Conservation (phyloP, 1,139 yeast species). For the Maudiozyma humilis region DNA sequence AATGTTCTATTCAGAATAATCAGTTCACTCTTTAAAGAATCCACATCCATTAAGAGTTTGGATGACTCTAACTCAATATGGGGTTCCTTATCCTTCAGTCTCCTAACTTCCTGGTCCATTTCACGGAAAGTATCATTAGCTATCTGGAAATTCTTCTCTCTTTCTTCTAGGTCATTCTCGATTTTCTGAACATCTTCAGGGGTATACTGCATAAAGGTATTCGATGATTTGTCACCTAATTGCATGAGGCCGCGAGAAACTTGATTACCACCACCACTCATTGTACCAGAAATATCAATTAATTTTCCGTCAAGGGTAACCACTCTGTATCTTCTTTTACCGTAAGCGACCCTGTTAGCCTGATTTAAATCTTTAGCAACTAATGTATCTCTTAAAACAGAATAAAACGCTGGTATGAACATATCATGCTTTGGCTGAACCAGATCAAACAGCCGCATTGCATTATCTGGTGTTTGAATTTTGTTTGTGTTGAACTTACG, state of each 20-base stretch:
- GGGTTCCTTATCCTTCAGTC: constrained; percentile 58
- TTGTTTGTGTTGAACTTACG: constrained; percentile 52
- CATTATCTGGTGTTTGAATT: constrained; percentile 67
- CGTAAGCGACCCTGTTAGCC: constrained; percentile 86
- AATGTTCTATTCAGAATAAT: constrained; percentile 25
- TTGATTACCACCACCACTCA: constrained; percentile 90
- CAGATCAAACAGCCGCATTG: constrained; percentile 78
- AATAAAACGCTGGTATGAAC: constrained; percentile 83
- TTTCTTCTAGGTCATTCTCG: constrained; percentile 44
- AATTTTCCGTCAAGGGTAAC: constrained; percentile 90
- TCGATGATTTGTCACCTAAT: constrained; percentile 21
- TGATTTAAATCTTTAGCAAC: constrained; percentile 73
- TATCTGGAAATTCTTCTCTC: constrained; percentile 49
- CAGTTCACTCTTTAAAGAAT: constrained; percentile 40
- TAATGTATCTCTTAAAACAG: constrained; percentile 76
- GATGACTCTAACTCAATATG: constrained; percentile 58
- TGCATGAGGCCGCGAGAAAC: constrained; percentile 41
- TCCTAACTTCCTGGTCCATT: constrained; percentile 53
- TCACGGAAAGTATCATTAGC: constrained; percentile 48
- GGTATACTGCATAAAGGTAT: constrained; percentile 28
- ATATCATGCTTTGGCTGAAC: constrained; percentile 57
- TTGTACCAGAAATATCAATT: constrained; percentile 92
- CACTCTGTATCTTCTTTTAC: constrained; percentile 71
- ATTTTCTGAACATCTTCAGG: constrained; percentile 53
- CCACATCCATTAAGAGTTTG: constrained; percentile 56